Conservation (phyloP, 129 eudicot genomes). For the Flaveria robusta region DNA sequence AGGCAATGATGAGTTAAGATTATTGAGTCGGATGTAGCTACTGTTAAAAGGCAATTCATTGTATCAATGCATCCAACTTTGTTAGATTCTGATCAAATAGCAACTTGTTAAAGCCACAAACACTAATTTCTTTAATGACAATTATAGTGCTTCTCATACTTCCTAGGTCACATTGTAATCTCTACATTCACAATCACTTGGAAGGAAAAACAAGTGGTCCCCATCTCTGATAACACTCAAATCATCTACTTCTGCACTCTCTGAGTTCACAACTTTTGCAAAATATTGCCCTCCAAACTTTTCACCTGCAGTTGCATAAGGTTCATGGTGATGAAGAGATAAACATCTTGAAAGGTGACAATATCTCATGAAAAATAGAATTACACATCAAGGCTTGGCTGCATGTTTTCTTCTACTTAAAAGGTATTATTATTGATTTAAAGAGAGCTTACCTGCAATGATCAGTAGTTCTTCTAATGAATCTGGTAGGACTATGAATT, state of each 20-base stretch:
- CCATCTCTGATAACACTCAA: constrained; percentile 76
- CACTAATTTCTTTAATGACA: constrained; percentile 26
- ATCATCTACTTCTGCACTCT: constrained; percentile 91
- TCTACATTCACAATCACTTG: constrained; percentile 39
- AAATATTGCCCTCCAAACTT: constrained; percentile 61
- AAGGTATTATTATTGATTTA: not conserved
- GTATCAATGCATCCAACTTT: constrained; percentile 28
- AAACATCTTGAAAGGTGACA: not conserved
- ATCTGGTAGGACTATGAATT: constrained; percentile 81
- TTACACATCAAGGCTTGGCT: constrained; percentile 19
- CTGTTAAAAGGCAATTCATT: constrained; percentile 18
- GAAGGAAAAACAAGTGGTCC: constrained; percentile 76
- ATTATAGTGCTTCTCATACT: constrained; percentile 30
- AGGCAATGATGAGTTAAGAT: constrained; percentile 41
- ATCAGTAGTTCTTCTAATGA: constrained; percentile 67
- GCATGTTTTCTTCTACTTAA: constrained; percentile 18
- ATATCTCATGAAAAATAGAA: constrained; percentile 4
- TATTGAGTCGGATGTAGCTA: constrained; percentile 14
- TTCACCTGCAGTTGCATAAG: constrained; percentile 64
- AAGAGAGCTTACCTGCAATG: constrained; percentile 61
- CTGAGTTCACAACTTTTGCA: constrained; percentile 61
- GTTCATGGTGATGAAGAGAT: constrained; percentile 26
- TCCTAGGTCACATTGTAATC: constrained; percentile 32
- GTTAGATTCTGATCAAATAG: constrained; percentile 33
- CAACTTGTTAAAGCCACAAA: constrained; percentile 39